phyloP scores from a whole-genome alignment of 1,284 basidiomycete species.

The Melampsora abietis-canadensis region DNA sequence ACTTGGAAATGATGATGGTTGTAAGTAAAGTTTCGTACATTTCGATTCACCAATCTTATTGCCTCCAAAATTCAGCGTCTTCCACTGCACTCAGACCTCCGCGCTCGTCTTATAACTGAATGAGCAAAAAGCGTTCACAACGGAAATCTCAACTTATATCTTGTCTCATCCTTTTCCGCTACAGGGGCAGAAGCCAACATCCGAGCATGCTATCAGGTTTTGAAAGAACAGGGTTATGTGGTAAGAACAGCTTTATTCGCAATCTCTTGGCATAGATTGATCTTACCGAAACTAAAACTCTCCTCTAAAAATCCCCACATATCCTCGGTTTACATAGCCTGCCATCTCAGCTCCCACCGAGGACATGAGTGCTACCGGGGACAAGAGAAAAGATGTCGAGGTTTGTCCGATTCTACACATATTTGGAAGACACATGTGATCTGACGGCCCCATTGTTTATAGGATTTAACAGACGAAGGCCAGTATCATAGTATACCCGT shows the following conservation, averaged over 20 bases:
- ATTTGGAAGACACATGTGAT: too few species aligned
- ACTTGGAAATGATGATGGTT: slow-evolving; percentile 8
- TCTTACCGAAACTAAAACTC: neutral
- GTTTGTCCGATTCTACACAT: too few species aligned
- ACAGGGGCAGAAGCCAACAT: neutral
- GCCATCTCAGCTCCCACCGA: neutral
- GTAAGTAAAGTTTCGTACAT: neutral
- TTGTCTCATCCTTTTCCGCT: neutral
- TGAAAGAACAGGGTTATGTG: neutral
- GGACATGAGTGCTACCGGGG: neutral
- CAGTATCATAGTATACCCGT: neutral
- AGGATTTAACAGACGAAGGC: neutral
- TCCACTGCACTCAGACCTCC: too few species aligned
- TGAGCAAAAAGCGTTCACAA: too few species aligned
- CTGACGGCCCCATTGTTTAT: too few species aligned
- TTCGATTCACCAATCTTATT: neutral
- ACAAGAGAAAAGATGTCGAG: neutral
- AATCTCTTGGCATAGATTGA: too few species aligned
- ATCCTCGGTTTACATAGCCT: neutral
- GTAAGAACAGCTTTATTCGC: neutral
- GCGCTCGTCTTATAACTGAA: too few species aligned
- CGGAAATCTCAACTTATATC: neutral
- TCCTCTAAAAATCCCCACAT: too few species aligned
- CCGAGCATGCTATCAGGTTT: neutral
- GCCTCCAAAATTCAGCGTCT: neutral